Conservation (phyloP, 2,329 filamentous ascomycete species). For the Penicillium sp. region DNA sequence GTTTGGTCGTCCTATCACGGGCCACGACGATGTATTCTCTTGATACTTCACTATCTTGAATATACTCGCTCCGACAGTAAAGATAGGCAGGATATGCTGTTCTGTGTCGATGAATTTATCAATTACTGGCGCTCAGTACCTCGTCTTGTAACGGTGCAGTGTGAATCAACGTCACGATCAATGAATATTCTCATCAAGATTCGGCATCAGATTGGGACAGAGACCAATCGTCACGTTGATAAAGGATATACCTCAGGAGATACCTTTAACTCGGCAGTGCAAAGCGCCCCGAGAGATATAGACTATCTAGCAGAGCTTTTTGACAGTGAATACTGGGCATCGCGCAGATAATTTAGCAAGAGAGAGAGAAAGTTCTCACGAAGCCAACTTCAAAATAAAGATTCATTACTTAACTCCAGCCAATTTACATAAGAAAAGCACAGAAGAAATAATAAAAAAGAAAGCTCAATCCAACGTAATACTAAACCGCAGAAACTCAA, state of each 20-base stretch:
- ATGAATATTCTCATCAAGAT: neutral
- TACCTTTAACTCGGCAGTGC: neutral
- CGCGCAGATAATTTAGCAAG: neutral
- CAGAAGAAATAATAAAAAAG: too few species aligned
- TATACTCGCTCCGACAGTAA: neutral
- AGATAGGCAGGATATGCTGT: neutral
- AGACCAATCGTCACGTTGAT: neutral
- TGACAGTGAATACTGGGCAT: neutral
- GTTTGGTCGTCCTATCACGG: conserved; percentile 3
- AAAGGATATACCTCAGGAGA: neutral
- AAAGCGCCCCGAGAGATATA: neutral
- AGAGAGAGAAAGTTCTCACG: too few species aligned
- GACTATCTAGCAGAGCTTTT: neutral
- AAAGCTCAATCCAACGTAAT: too few species aligned
- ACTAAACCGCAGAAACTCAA: too few species aligned
- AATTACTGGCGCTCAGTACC: neutral
- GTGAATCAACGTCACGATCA: neutral
- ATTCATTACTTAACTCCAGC: too few species aligned
- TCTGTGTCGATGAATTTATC: conserved; percentile 5
- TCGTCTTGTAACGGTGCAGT: neutral
- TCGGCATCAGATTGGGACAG: neutral
- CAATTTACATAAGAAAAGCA: too few species aligned
- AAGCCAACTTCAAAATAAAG: too few species aligned
- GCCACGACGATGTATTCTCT: conserved; percentile 4
- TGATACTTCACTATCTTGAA: conserved; percentile 9